A percentile compares a stretch with the other conserved stretches of the same genome.
These are phyloP conservation scores for Solanum arcanum DNA, from an alignment of 257 asterid species.

Conservation along the genomic window DNA sequence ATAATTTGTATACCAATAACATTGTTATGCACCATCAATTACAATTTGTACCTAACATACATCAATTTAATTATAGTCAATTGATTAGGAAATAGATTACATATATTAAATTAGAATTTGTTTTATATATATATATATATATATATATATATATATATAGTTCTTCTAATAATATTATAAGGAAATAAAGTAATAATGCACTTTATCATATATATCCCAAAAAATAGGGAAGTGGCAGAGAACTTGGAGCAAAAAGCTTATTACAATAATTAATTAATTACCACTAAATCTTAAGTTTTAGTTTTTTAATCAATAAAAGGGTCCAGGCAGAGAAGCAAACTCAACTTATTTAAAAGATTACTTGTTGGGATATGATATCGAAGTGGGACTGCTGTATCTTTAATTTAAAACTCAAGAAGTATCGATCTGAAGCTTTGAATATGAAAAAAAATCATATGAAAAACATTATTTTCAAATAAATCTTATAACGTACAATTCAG, in stretches of 20 bases:
- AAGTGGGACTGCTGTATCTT: no score
- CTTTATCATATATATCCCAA: neutral
- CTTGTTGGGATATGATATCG: fast-evolving
- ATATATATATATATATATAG: no score
- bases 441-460: no score
- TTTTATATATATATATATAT: no score
- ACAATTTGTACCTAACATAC: no score
- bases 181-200: neutral
- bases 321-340: neutral
- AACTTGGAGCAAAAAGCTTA: no score
- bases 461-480: fast-evolving
- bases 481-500: fast-evolving
- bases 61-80: no score
- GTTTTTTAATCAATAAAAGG: neutral
- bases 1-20: no score
- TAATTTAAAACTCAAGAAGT: no score
- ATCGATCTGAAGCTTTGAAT: fast-evolving
- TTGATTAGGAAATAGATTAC: no score
- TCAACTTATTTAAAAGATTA: neutral
- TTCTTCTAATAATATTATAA: neutral
- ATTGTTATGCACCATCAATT: no score
- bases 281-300: neutral
- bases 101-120: no score
- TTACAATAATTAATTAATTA: neutral
- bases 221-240: neutral